These are phyloP conservation scores for Pseudoturritis turrita DNA, from an alignment of 345 rosid genomes.

Conservation along the genomic window DNA sequence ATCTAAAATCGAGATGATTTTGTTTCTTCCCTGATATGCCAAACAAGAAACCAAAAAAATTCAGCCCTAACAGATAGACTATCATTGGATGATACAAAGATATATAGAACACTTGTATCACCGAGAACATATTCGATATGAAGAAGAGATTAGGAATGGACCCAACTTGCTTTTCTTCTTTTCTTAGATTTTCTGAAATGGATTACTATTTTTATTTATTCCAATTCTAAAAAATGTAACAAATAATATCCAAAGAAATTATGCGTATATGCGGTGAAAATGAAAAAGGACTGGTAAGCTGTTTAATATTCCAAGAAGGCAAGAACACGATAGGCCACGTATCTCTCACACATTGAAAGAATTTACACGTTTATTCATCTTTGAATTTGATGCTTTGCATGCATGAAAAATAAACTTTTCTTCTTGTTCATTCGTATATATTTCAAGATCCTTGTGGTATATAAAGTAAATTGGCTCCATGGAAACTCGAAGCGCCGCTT, in stretches of 20 bases:
- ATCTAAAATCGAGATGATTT: background rate
- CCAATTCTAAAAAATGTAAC: background rate
- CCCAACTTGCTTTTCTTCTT: slow-evolving; percentile 16
- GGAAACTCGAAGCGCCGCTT: slow-evolving; percentile 12
- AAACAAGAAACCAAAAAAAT: background rate
- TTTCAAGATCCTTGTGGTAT: slow-evolving; percentile 27
- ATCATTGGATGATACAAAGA: background rate
- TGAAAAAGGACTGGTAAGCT: slow-evolving; percentile 17
- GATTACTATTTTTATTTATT: background rate
- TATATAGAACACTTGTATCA: slow-evolving; percentile 1
- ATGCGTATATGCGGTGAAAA: slow-evolving; percentile 33
- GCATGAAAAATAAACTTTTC: slow-evolving; percentile 4
- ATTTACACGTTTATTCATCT: slow-evolving; percentile 21
- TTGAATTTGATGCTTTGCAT: slow-evolving; percentile 28
- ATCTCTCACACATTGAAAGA: slow-evolving; percentile 4
- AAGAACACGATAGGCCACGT: slow-evolving; percentile 21
- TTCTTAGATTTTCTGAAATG: background rate
- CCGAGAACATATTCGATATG: slow-evolving; percentile 18
- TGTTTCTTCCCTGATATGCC: background rate
- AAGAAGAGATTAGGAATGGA: slow-evolving; percentile 20
- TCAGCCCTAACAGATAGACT: background rate
- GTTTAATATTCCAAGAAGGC: slow-evolving; percentile 27
- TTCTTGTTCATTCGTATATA: slow-evolving; percentile 19
- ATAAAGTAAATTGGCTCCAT: slow-evolving; percentile 19
- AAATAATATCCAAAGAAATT: slow-evolving; percentile 31